Evolutionary conservation across 805 yeast species (phyloP).

Genomic region (Myxozyma kluyveri): DNA sequence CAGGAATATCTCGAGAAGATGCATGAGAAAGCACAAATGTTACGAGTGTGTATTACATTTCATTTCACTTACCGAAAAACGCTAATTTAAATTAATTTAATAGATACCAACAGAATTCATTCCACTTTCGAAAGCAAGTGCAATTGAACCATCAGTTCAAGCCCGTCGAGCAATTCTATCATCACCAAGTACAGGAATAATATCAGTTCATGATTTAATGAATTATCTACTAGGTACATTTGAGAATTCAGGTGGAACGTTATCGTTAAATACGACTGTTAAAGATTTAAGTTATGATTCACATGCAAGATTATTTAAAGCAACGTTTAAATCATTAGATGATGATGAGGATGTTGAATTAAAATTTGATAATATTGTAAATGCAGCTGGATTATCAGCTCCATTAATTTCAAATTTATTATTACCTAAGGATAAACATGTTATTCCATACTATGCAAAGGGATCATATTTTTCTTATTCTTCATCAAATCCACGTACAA

Average conservation of each 20-base stretch:
- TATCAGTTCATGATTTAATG: slow-evolving; percentile 76
- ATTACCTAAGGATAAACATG: slow-evolving; percentile 59
- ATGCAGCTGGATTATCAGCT: slow-evolving; percentile 79
- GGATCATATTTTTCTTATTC: slow-evolving; percentile 74
- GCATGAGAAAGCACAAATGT: slow-evolving; percentile 47
- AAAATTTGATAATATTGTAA: slow-evolving; percentile 58
- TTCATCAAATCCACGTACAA: slow-evolving; percentile 48
- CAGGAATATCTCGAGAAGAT: slow-evolving; percentile 56
- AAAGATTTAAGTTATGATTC: slow-evolving; percentile 37
- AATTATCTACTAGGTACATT: slow-evolving; percentile 54
- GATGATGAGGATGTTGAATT: slow-evolving; percentile 42
- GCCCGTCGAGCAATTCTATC: slow-evolving; percentile 61
- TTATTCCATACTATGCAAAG: slow-evolving; percentile 67
- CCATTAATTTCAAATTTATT: slow-evolving; percentile 67
- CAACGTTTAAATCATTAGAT: slow-evolving; percentile 28
- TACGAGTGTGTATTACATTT: slow-evolving; percentile 42
- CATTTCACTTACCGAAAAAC: background rate
- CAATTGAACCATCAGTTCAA: slow-evolving; percentile 61
- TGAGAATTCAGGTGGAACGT: slow-evolving; percentile 60
- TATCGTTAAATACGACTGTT: slow-evolving; percentile 63
- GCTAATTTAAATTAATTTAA: background rate
- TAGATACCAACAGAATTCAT: slow-evolving; percentile 57
- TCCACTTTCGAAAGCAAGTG: slow-evolving; percentile 45
- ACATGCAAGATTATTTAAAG: slow-evolving; percentile 31
- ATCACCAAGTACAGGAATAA: slow-evolving; percentile 82